Evolutionary conservation across 2,329 filamentous ascomycete genomes (phyloP).

Genomic region (Fusarium pseudonygamai): DNA sequence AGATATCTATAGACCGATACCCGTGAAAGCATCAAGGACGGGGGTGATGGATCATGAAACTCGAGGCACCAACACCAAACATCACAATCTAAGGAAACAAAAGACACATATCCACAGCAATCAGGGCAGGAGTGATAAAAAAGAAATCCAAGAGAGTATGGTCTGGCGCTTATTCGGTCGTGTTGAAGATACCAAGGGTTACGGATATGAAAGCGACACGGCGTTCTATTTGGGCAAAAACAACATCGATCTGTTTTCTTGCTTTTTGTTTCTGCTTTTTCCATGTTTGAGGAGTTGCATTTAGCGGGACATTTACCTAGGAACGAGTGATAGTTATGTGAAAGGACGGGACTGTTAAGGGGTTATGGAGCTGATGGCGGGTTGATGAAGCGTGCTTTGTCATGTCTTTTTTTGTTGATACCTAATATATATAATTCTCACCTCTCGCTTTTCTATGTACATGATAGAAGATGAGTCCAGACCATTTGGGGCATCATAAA

Average conservation of each 20-base stretch:
- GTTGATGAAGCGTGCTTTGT: constrained; percentile 10
- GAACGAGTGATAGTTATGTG: not conserved
- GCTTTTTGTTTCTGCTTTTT: not conserved
- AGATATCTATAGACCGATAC: not conserved
- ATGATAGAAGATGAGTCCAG: too few relatives aligned
- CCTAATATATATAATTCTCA: constrained; percentile 36
- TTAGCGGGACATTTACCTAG: constrained; percentile 14
- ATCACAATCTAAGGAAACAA: constrained; percentile 7
- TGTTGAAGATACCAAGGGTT: constrained; percentile 40
- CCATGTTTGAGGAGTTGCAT: constrained; percentile 23
- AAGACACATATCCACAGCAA: not conserved
- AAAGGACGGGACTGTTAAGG: not conserved
- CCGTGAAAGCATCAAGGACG: not conserved
- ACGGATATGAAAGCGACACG: constrained; percentile 36
- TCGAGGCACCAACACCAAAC: not conserved
- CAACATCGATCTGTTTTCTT: constrained; percentile 5
- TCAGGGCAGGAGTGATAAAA: not conserved
- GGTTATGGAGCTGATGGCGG: constrained; percentile 10
- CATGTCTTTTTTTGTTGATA: constrained; percentile 25
- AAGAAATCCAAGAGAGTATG: constrained; percentile 26
- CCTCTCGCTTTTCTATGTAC: not conserved
- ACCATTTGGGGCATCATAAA: not conserved
- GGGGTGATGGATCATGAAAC: not conserved
- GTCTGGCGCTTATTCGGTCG: constrained; percentile 37
- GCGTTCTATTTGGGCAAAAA: constrained; percentile 32